Evolutionary conservation across 164 flowering plant species (phyloP).

Genomic region (Aristolochia californica): DNA sequence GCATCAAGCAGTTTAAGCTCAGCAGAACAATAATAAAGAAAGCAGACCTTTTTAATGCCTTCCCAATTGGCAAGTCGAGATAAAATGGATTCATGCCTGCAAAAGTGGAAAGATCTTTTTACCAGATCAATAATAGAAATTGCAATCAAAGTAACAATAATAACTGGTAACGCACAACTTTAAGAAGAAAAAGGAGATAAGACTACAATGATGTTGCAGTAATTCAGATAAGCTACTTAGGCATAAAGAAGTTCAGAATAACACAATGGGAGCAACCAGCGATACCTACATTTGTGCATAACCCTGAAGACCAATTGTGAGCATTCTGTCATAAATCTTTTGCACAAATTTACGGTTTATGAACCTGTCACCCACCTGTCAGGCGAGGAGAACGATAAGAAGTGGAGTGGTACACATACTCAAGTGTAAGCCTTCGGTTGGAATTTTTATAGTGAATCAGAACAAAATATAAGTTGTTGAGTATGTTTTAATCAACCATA

Average conservation of each 20-base stretch:
- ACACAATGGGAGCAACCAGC: neutral
- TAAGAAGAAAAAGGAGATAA: too few relatives aligned
- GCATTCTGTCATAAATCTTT: constrained; percentile 69
- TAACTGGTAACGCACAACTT: neutral
- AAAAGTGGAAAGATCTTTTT: constrained; percentile 5
- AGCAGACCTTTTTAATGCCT: constrained; percentile 45
- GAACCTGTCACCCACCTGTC: constrained; percentile 85
- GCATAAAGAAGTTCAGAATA: too few relatives aligned
- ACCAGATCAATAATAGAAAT: too few relatives aligned
- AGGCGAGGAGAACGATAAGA: neutral
- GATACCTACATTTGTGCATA: constrained; percentile 83
- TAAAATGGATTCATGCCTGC: constrained; percentile 49
- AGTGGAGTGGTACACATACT: neutral
- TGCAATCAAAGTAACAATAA: neutral
- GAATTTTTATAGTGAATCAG: too few relatives aligned
- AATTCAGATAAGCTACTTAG: too few relatives aligned
- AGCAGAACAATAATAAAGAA: neutral
- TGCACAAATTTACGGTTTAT: constrained; percentile 65
- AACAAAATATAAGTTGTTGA: too few relatives aligned
- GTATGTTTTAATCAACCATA: too few relatives aligned
- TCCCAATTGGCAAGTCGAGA: constrained; percentile 34
- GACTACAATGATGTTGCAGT: too few relatives aligned
- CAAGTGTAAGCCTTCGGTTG: too few relatives aligned
- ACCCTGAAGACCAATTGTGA: constrained; percentile 75
- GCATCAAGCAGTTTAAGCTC: too few relatives aligned